phyloP scores from a whole-genome alignment of 257 asterid genomes.

The Handroanthus guayacan region DNA sequence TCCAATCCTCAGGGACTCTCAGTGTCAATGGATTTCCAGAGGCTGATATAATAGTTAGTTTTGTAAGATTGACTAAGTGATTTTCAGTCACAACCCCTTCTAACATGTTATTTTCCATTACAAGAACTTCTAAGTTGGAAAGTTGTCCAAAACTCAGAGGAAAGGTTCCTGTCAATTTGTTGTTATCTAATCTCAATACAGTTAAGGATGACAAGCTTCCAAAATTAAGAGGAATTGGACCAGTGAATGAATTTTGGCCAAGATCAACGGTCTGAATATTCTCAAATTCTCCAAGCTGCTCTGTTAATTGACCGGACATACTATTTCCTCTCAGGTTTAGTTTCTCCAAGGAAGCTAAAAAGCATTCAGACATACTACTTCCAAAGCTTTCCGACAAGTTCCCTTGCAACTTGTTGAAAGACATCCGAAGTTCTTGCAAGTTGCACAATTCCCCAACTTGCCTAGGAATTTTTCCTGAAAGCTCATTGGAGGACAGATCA shows the following conservation, averaged over 20 bases:
- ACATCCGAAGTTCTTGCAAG: slow-evolving; percentile 18
- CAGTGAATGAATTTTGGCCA: slow-evolving; percentile 32
- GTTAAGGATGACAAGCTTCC: slow-evolving; percentile 32
- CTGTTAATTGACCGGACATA: slow-evolving; percentile 33
- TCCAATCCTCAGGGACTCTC: slow-evolving; percentile 31
- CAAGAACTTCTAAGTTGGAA: slow-evolving; percentile 10
- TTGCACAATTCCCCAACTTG: slow-evolving; percentile 32
- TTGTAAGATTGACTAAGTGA: slow-evolving; percentile 43
- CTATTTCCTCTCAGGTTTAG: neutral
- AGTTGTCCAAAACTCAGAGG: slow-evolving; percentile 43
- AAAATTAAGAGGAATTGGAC: slow-evolving; percentile 35
- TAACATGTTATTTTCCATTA: slow-evolving; percentile 33
- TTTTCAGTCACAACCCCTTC: slow-evolving; percentile 41
- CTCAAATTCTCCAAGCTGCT: slow-evolving; percentile 28
- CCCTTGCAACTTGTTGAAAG: slow-evolving; percentile 38
- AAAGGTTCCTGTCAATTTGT: slow-evolving; percentile 42
- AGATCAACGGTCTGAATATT: slow-evolving; percentile 25
- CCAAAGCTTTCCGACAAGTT: slow-evolving; percentile 26
- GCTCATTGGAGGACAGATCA: slow-evolving; percentile 28
- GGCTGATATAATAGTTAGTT: slow-evolving; percentile 17
- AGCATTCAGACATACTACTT: slow-evolving; percentile 20
- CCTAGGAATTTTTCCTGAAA: slow-evolving; percentile 36
- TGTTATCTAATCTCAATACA: slow-evolving; percentile 7
- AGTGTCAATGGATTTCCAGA: slow-evolving; percentile 33
- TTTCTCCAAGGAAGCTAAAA: slow-evolving; percentile 5